Percentiles rank a stretch among this genome's conserved stretches.
Evolutionary conservation across 257 asterid genomes (phyloP).

Genomic region (Jacaranda mimosifolia): DNA sequence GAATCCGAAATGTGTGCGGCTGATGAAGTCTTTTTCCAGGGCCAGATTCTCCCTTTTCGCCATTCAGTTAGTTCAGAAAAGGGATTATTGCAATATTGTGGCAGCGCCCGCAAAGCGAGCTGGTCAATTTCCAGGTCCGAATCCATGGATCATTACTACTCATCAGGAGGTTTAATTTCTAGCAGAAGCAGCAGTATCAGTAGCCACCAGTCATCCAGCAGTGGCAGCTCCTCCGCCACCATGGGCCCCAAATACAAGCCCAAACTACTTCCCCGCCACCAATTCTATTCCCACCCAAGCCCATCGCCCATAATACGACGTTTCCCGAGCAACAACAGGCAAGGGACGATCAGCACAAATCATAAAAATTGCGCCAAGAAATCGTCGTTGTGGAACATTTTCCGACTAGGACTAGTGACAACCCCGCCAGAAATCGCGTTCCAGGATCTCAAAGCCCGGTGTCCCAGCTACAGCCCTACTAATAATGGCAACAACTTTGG

Average conservation of each 20-base stretch:
- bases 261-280: slow-evolving; percentile 47
- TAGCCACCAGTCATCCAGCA: slow-evolving; percentile 70
- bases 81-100: slow-evolving; percentile 22
- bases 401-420: slow-evolving; percentile 71
- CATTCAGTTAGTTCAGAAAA: slow-evolving; percentile 60
- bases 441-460: slow-evolving; percentile 58
- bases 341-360: slow-evolving; percentile 1
- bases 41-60: slow-evolving; percentile 80
- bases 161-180: slow-evolving; percentile 52
- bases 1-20: slow-evolving; percentile 85
- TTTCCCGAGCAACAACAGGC: slow-evolving; percentile 35
- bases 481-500: slow-evolving; percentile 31
- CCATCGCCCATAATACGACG: slow-evolving; percentile 73
- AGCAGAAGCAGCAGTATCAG: slow-evolving; percentile 77
- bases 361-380: slow-evolving; percentile 23
- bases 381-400: slow-evolving; percentile 47
- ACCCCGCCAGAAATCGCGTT: slow-evolving; percentile 76
- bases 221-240: slow-evolving; percentile 45
- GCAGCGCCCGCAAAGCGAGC: slow-evolving; percentile 7
- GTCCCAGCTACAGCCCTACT: slow-evolving; percentile 18
- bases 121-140: slow-evolving; percentile 57
- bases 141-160: slow-evolving; percentile 61
- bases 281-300: slow-evolving; percentile 85
- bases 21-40: slow-evolving; percentile 80
- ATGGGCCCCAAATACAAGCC: slow-evolving; percentile 32